These are phyloP conservation scores for Pleurotus platypus DNA, from an alignment of 768 basidiomycete genomes.

Conservation along the genomic window DNA sequence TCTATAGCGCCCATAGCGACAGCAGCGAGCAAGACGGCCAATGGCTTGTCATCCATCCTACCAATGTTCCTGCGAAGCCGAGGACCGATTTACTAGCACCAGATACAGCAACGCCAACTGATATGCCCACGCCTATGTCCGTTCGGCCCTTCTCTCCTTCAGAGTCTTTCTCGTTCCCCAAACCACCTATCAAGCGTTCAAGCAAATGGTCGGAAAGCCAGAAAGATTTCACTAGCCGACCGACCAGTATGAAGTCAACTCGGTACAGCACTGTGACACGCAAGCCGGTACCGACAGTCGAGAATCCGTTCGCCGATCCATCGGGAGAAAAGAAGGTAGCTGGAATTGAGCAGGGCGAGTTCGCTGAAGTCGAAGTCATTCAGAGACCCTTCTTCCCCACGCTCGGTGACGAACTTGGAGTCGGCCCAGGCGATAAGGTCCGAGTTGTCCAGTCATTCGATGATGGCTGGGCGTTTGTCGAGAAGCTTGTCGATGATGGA, in stretches of 20 bases:
- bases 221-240: neutral
- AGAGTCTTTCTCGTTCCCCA: constrained; percentile 68
- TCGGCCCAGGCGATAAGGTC: constrained; percentile 47
- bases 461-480: constrained; percentile 70
- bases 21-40: constrained; percentile 34
- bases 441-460: constrained; percentile 53
- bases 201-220: constrained; percentile 12
- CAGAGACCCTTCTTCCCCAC: constrained; percentile 56
- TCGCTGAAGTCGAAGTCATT: constrained; percentile 44
- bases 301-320: constrained; percentile 23
- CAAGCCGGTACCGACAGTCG: constrained; percentile 11
- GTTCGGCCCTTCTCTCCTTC: constrained; percentile 65
- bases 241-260: constrained; percentile 8
- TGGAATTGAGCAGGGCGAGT: constrained; percentile 16
- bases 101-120: constrained; percentile 10
- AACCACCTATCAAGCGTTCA: constrained; percentile 40
- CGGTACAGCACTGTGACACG: constrained; percentile 6
- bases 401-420: constrained; percentile 56
- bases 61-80: neutral
- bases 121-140: constrained; percentile 45
- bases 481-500: constrained; percentile 31
- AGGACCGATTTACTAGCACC: neutral
- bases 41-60: constrained; percentile 30
- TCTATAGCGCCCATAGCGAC: constrained; percentile 35
- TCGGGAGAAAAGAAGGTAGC: neutral